These are phyloP conservation scores for Eragrostis nindensis DNA, from an alignment of 176 grass and related monocot species.

Conservation along the genomic window DNA sequence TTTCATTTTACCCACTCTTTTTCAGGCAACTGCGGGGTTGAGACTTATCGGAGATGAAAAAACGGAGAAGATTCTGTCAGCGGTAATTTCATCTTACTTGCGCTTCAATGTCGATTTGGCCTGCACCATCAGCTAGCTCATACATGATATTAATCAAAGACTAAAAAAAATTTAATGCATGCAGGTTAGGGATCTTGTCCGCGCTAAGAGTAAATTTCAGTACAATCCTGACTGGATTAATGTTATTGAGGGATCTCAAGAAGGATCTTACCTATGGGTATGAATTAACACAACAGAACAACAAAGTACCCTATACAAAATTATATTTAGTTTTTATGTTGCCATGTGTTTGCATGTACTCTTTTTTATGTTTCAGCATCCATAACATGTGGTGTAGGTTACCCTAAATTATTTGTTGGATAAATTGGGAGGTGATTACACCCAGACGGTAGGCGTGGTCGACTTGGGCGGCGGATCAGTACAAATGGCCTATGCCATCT, in stretches of 20 bases:
- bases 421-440: constrained; percentile 56
- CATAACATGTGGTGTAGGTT: constrained; percentile 29
- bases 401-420: constrained; percentile 62
- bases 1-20: no score
- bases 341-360: no score
- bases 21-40: constrained; percentile 51
- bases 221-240: constrained; percentile 48
- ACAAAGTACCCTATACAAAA: background rate
- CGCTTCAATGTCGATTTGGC: no score
- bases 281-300: background rate
- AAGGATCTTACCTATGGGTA: constrained; percentile 71
- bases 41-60: constrained; percentile 46
- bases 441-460: constrained; percentile 47
- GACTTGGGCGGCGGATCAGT: constrained; percentile 64
- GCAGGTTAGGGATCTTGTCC: constrained; percentile 55
- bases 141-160: no score
- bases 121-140: background rate
- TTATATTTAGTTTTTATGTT: no score
- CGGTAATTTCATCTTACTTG: constrained; percentile 26
- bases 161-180: no score
- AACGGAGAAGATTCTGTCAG: constrained; percentile 53
- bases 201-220: constrained; percentile 44
- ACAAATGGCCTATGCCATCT: constrained; percentile 63
- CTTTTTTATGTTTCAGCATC: background rate
- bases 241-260: constrained; percentile 52